Evolutionary conservation across 805 yeast species (phyloP), one percentile per base, ranked within the genome.

Genomic region (Candida saitoana): DNA sequence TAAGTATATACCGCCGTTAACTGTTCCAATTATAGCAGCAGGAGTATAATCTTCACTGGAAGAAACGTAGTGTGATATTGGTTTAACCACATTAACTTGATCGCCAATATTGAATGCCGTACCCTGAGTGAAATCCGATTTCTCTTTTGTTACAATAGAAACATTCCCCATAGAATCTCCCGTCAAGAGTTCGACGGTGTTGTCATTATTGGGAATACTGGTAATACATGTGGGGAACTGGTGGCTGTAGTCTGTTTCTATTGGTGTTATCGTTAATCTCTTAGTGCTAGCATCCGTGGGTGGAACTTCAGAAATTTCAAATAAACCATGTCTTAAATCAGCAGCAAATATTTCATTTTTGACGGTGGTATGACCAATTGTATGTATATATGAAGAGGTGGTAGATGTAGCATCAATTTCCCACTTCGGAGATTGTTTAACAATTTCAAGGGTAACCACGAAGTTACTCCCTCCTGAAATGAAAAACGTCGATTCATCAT

Each of bases 141-240:
- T 14, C 12, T 12, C 29, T 38, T 31, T 17, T 9, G 7, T 25
- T 6, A 27, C 39, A 31, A 48, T 52, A 34, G 41, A 50, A 11
- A 60, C 24, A 38, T 65, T 64, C 2, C 72, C 72, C 15, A 49
- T 44, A 1, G 63, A 51, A 39, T 65, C 71, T 4, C 62, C 65
- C 15, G 45, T 39, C 0, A 62, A 25, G 5, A 36, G 9, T 4
- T 14, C 31, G n/a, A 24, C n/a, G 6, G 15, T 14, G 5, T 6
- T 16, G 5, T 51, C 19, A 7, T 41, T 38, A 25, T 45, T 39
- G 0, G 14, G n/a, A 25, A n/a, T 30, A 15, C n/a, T 6, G 25
- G 24, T 30, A 14, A 36, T 24, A 16, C 48, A 46, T 1, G 60
- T 46, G n/a, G 47, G 39, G 38, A 48, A 52, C 4, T 40, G 27